Conservation (phyloP, 176 grass and related monocot genomes). For the Bromus sterilis region DNA sequence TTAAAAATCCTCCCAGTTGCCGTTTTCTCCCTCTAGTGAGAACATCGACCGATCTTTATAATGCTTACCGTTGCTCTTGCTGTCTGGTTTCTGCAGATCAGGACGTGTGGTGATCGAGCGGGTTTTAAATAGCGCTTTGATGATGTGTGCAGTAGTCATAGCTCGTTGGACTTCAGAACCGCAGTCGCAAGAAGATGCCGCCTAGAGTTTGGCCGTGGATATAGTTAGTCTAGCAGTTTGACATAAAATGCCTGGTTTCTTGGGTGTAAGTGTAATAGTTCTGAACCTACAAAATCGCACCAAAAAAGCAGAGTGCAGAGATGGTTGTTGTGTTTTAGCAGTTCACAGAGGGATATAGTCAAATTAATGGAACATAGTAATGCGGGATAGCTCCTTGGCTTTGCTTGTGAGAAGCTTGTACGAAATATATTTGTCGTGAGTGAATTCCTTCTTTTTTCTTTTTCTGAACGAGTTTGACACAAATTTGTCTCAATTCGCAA, state of each 20-base stretch:
- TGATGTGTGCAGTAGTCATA: background rate
- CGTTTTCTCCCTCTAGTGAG: background rate
- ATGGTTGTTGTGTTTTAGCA: background rate
- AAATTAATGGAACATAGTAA: background rate
- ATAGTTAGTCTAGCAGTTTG: constrained; percentile 13
- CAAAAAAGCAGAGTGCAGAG: background rate
- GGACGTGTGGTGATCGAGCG: background rate
- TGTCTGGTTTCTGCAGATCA: constrained; percentile 3
- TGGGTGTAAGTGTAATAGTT: background rate
- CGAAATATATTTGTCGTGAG: background rate
- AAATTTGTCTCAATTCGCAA: background rate
- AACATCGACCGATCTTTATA: background rate
- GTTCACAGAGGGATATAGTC: background rate
- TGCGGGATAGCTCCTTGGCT: background rate
- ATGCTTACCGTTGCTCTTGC: background rate
- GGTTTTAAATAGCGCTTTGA: constrained; percentile 16
- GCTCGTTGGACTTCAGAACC: background rate
- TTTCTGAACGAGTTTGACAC: background rate
- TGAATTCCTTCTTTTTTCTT: background rate
- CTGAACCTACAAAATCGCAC: background rate
- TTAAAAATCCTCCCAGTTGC: background rate
- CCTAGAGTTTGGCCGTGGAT: background rate
- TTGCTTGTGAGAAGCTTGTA: background rate
- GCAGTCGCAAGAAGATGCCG: background rate
- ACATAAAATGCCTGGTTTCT: background rate